A percentile compares a stretch with the other conserved stretches of the same genome.
phyloP scores from a whole-genome alignment of 83 land plant genomes.

The Isoetes engelmannii region DNA sequence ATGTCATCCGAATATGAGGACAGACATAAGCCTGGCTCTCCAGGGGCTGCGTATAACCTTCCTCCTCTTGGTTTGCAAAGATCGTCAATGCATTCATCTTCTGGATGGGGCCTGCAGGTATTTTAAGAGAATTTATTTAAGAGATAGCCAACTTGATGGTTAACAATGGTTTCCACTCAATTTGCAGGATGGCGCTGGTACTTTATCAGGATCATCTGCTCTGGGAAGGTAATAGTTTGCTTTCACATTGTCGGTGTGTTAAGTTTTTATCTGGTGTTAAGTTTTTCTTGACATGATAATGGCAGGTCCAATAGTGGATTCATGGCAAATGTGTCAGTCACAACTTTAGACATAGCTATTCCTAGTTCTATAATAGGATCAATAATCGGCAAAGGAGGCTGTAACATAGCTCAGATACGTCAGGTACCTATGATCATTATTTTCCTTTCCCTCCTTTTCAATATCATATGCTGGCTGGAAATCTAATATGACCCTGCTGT shows the following conservation, averaged over 20 bases:
- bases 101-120: no score
- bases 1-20: neutral
- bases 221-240: neutral
- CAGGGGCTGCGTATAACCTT: neutral
- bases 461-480: neutral
- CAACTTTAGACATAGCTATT: constrained; percentile 13
- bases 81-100: neutral
- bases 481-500: neutral
- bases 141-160: no score
- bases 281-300: neutral
- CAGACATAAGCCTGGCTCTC: neutral
- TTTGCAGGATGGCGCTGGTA: no score
- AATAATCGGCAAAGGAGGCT: constrained; percentile 11
- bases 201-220: no score
- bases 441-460: neutral
- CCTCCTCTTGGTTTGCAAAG: neutral
- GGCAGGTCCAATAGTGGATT: neutral
- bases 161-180: no score
- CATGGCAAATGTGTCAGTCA: constrained; percentile 2
- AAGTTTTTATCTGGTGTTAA: neutral
- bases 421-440: neutral
- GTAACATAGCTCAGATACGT: constrained; percentile 13
- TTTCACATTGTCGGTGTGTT: neutral
- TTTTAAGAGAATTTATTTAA: no score
- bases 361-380: constrained; percentile 9